A percentile compares a stretch with the other conserved stretches of the same genome.
phyloP scores from a whole-genome alignment of 2,329 filamentous ascomycete genomes.

The Alternaria solani region DNA sequence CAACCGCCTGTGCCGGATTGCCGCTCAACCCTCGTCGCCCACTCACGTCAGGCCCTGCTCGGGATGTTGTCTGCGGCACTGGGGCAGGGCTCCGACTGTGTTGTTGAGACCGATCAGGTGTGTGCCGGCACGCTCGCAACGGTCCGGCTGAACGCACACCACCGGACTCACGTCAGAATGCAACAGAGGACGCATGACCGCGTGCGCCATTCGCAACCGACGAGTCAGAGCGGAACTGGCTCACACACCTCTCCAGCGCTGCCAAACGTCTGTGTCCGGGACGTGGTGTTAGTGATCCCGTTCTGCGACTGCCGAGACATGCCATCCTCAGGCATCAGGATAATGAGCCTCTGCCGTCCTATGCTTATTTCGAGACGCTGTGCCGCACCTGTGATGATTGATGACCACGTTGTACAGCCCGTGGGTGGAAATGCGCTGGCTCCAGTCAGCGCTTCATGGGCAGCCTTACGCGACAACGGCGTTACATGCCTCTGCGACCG shows the following conservation, averaged over 20 bases:
- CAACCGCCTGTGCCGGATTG: constrained; percentile 8
- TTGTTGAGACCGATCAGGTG: constrained; percentile 11
- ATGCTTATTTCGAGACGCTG: constrained; percentile 15
- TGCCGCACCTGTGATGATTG: constrained; percentile 9
- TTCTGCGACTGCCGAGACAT: constrained; percentile 20
- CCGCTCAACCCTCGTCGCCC: constrained; percentile 7
- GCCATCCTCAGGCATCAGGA: constrained; percentile 13
- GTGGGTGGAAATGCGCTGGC: constrained; percentile 37
- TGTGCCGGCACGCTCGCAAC: constrained; percentile 8
- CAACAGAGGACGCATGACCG: constrained; percentile 4
- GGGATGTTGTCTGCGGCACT: constrained; percentile 5
- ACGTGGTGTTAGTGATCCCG: constrained; percentile 17
- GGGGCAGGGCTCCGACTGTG: constrained; percentile 1
- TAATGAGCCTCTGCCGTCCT: constrained; percentile 16
- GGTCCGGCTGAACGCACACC: constrained; percentile 5
- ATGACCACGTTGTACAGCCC: constrained; percentile 34
- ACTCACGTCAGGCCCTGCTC: constrained; percentile 2
- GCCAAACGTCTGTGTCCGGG: constrained; percentile 6
- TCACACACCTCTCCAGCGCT: constrained; percentile 4
- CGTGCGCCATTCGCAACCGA: constrained; percentile 9
- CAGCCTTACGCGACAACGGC: constrained; percentile 23
- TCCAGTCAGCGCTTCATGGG: constrained; percentile 37
- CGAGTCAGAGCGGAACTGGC: constrained; percentile 11
- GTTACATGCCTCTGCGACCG: constrained; percentile 20
- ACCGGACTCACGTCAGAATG: constrained; percentile 6